Evolutionary conservation across 2,329 filamentous ascomycete genomes (phyloP).

Genomic region (Setomelanomma holmii): DNA sequence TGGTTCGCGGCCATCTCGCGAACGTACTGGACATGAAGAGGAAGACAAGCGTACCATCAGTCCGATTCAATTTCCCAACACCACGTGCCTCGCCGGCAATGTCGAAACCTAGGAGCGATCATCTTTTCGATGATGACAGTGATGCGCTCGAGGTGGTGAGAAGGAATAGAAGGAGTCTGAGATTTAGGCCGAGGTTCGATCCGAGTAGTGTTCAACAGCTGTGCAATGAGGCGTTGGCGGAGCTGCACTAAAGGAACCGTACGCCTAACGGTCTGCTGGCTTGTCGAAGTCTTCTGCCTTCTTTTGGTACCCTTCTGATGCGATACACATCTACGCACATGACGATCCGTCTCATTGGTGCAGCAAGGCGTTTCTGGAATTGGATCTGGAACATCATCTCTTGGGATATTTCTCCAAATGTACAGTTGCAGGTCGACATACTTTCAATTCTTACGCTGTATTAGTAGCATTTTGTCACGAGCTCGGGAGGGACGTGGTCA

Average conservation of each 20-base stretch:
- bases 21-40: constrained; percentile 34
- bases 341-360: background rate
- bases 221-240: constrained; percentile 39
- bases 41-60: constrained; percentile 9
- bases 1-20: constrained; percentile 38
- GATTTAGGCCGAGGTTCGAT: constrained; percentile 40
- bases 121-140: constrained; percentile 11
- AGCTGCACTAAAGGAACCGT: constrained; percentile 21
- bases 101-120: constrained; percentile 13
- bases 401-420: background rate
- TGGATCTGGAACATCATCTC: background rate
- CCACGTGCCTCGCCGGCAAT: constrained; percentile 23
- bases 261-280: too few relatives aligned
- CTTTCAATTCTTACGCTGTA: constrained; percentile 1
- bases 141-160: constrained; percentile 19
- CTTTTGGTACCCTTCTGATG: too few relatives aligned
- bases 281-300: background rate
- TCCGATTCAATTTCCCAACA: constrained; percentile 22
- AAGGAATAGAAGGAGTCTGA: constrained; percentile 19
- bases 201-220: constrained; percentile 31
- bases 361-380: background rate
- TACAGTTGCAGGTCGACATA: background rate
- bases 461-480: background rate
- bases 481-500: background rate
- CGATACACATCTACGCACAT: too few relatives aligned